Evolutionary conservation across 139 green algal species (phyloP).

Genomic region (Coccomyxa sp.): DNA sequence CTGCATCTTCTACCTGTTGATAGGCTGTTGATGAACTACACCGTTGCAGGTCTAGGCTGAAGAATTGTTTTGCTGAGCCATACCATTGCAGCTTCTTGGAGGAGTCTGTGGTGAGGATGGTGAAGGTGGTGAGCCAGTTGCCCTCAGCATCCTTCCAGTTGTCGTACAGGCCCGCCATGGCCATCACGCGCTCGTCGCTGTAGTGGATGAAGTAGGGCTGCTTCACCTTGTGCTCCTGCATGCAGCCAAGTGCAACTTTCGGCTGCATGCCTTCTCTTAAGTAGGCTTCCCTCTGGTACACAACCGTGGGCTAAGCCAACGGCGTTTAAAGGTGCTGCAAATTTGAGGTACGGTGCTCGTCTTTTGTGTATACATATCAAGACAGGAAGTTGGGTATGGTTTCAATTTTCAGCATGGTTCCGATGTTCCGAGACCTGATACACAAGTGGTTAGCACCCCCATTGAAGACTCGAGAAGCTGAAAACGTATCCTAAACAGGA

Average conservation of each 20-base stretch:
- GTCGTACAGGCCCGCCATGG: constrained; percentile 64
- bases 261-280: not conserved
- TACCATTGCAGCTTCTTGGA: constrained; percentile 45
- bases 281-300: not conserved
- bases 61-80: not conserved
- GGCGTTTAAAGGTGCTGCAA: too few species aligned
- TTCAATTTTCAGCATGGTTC: not conserved
- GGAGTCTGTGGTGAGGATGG: constrained; percentile 74
- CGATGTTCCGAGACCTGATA: not conserved
- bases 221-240: constrained; percentile 46
- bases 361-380: not conserved
- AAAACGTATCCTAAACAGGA: not conserved
- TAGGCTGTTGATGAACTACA: too few species aligned
- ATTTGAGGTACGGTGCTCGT: too few species aligned
- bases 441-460: not conserved
- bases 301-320: not conserved
- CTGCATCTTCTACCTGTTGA: too few species aligned
- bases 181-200: constrained; percentile 26
- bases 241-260: not conserved
- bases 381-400: not conserved
- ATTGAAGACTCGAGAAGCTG: too few species aligned
- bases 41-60: too few species aligned
- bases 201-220: constrained; percentile 73
- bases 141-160: constrained; percentile 20
- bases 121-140: constrained; percentile 46